phyloP scores from a whole-genome alignment of 257 asterid species.

The Henckelia pumila region DNA sequence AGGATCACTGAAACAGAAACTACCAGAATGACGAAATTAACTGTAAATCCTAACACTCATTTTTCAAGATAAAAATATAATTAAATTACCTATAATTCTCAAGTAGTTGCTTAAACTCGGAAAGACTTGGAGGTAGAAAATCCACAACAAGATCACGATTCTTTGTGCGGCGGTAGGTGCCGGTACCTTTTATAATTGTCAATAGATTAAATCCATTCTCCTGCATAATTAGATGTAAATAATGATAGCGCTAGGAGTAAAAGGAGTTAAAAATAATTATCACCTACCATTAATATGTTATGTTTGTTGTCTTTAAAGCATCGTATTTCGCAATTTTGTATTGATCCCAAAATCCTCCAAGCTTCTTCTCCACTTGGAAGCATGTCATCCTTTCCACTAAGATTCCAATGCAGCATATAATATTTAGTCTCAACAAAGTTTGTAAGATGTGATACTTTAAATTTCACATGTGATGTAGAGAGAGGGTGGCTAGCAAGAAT shows the following conservation, averaged over 20 bases:
- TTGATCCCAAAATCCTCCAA: conserved; percentile 51
- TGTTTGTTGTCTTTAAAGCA: conserved; percentile 88
- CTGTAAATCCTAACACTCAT: too few species aligned
- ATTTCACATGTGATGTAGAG: neutral
- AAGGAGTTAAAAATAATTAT: neutral
- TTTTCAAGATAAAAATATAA: neutral
- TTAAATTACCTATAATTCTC: conserved; percentile 45
- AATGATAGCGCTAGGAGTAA: neutral
- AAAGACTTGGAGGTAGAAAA: conserved; percentile 76
- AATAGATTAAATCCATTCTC: conserved; percentile 84
- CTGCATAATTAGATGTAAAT: conserved; percentile 40
- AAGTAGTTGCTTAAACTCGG: conserved; percentile 61
- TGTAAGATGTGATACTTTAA: neutral
- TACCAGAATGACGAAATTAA: neutral
- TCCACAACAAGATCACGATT: conserved; percentile 60
- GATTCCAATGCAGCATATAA: conserved; percentile 27
- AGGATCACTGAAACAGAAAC: too few species aligned
- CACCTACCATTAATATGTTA: conserved; percentile 78
- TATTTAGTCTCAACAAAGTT: neutral
- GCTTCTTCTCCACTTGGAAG: conserved; percentile 95
- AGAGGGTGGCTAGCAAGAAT: neutral
- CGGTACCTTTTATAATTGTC: conserved; percentile 63
- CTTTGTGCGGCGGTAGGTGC: conserved; percentile 69
- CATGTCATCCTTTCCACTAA: conserved; percentile 91
- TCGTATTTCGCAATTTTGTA: conserved; percentile 59